Evolutionary conservation across 2,329 filamentous ascomycete species (phyloP).

Genomic region (Thermothelomyces thermophilus): DNA sequence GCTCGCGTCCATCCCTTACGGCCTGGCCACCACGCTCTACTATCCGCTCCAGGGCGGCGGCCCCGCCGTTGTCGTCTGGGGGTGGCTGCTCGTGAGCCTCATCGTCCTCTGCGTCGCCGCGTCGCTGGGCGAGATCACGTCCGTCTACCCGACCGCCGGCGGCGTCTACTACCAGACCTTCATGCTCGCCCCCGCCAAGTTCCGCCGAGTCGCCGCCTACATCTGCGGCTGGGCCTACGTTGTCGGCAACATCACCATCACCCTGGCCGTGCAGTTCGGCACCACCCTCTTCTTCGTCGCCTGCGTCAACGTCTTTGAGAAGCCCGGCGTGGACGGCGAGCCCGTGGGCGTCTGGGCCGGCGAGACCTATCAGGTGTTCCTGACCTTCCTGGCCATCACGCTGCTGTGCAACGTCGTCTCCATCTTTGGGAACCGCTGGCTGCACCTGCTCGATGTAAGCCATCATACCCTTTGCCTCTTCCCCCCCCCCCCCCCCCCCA

Average conservation of each 20-base stretch:
- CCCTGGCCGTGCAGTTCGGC: conserved; percentile 74
- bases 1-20: conserved; percentile 67
- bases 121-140: conserved; percentile 68
- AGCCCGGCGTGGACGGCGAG: no score
- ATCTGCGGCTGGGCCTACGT: conserved; percentile 71
- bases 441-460: conserved; percentile 65
- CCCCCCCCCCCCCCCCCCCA: no score
- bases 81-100: conserved; percentile 54
- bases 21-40: conserved; percentile 61
- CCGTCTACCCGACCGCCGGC: conserved; percentile 68
- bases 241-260: conserved; percentile 76
- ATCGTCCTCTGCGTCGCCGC: conserved; percentile 66
- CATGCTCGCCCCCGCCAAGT: conserved; percentile 58
- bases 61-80: conserved; percentile 65
- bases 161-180: conserved; percentile 76
- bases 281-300: conserved; percentile 59
- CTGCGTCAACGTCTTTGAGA: conserved; percentile 50
- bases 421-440: conserved; percentile 58
- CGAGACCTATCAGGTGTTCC: conserved; percentile 58
- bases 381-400: conserved; percentile 65
- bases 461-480: no score
- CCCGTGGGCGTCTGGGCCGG: conserved; percentile 39
- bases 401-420: conserved; percentile 60
- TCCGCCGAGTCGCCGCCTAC: conserved; percentile 60
- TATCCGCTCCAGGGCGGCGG: conserved; percentile 63